Percentiles rank a stretch among this genome's conserved stretches.
Conservation (phyloP, 192 early-diverging fungal genomes). For the Coemansia biformis region DNA sequence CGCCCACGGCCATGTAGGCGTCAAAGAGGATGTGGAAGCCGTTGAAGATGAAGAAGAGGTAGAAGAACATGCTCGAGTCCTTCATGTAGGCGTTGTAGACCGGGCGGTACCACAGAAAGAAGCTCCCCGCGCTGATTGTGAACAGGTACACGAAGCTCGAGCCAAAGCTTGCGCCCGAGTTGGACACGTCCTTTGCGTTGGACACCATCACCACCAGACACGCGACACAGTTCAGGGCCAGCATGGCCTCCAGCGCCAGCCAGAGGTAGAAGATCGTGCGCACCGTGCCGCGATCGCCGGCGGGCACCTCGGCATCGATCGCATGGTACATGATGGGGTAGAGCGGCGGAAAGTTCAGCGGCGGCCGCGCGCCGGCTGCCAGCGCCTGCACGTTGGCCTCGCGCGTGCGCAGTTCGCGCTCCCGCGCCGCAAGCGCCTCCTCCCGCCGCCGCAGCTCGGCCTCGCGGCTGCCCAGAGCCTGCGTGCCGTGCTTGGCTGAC, state of each 20-base stretch:
- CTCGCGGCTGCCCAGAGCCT: conserved; percentile 53
- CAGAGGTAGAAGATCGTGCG: conserved; percentile 67
- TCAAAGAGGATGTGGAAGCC: conserved; percentile 78
- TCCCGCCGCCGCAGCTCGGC: conserved; percentile 69
- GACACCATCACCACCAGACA: conserved; percentile 70
- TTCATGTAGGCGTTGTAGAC: conserved; percentile 84
- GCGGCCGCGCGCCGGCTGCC: conserved; percentile 56
- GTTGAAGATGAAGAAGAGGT: conserved; percentile 78
- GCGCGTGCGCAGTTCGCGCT: conserved; percentile 60
- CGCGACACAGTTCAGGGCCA: conserved; percentile 73
- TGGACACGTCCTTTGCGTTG: conserved; percentile 56
- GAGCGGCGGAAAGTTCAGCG: conserved; percentile 78
- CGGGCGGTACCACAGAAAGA: conserved; percentile 86
- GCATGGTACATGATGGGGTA: conserved; percentile 79
- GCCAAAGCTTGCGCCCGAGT: conserved; percentile 72
- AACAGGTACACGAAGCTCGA: conserved; percentile 69
- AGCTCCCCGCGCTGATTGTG: conserved; percentile 67
- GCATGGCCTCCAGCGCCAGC: conserved; percentile 64
- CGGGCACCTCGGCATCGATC: conserved; percentile 69
- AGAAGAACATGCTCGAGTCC: conserved; percentile 81
- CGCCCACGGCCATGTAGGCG: conserved; percentile 81
- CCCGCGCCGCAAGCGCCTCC: conserved; percentile 69
- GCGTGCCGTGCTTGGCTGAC: conserved; percentile 11
- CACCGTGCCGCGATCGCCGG: conserved; percentile 57
- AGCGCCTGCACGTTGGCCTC: conserved; percentile 56